Conservation (phyloP, 495 filamentous ascomycete species). For the Penicillium atrosanguineum region DNA sequence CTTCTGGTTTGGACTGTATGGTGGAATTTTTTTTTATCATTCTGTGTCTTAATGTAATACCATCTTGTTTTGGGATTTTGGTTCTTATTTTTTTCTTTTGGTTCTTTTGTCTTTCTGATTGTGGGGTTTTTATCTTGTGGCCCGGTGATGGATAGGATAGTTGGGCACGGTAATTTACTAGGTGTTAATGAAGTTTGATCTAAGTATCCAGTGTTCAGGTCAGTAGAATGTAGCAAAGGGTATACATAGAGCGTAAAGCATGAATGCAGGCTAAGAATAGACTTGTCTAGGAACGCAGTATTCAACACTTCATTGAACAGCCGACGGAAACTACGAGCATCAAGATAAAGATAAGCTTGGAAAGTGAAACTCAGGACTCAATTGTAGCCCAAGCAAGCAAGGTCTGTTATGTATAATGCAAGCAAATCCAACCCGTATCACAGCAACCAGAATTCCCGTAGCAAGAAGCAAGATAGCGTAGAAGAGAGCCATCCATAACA, state of each 20-base stretch:
- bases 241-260: no score
- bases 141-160: constrained; percentile 2
- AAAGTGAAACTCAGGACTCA: not conserved
- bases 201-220: not conserved
- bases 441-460: not conserved
- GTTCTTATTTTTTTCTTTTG: constrained; percentile 14
- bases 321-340: not conserved
- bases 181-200: constrained; percentile 15
- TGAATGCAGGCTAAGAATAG: no score
- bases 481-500: not conserved
- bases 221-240: no score
- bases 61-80: constrained; percentile 28
- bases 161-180: constrained; percentile 13
- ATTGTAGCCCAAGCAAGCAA: not conserved
- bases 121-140: constrained; percentile 5
- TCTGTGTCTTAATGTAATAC: constrained; percentile 38
- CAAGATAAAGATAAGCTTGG: not conserved
- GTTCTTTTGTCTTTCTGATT: no score
- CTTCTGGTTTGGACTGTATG: constrained; percentile 3
- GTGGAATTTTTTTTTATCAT: constrained; percentile 10
- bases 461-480: not conserved
- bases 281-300: no score
- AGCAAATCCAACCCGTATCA: not conserved
- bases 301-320: not conserved
- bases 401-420: constrained; percentile 1